Conservation (phyloP, 345 rosid genomes). For the Hevea brasiliensis region DNA sequence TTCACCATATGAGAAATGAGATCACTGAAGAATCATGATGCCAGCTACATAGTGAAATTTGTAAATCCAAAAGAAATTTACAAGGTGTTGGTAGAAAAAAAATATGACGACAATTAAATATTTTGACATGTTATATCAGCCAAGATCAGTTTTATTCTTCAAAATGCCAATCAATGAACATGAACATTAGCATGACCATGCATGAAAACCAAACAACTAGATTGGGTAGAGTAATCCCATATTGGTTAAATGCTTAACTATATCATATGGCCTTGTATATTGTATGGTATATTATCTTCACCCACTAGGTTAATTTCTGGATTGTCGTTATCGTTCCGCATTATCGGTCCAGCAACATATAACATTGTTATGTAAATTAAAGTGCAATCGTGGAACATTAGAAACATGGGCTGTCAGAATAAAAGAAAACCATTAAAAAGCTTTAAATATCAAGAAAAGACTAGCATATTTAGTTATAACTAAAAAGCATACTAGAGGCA, state of each 20-base stretch:
- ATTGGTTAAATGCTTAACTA: background rate
- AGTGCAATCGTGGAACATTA: background rate
- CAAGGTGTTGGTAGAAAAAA: background rate
- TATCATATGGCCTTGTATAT: background rate
- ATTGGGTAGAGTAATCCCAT: background rate
- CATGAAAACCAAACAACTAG: background rate
- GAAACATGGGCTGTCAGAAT: background rate
- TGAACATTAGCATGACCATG: background rate
- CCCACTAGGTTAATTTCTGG: background rate
- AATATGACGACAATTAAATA: background rate
- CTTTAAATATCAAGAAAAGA: background rate
- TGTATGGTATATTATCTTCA: background rate
- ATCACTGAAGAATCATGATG: background rate
- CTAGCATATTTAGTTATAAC: background rate
- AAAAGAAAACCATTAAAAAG: background rate
- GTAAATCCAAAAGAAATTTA: background rate
- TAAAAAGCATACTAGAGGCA: background rate
- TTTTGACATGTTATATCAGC: background rate
- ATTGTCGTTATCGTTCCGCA: background rate
- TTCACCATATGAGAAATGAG: background rate
- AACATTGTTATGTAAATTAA: background rate
- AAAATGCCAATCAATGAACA: background rate
- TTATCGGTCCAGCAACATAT: background rate
- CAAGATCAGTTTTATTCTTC: background rate
- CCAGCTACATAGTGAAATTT: background rate